A percentile compares a stretch with the other conserved stretches of the same genome.
Evolutionary conservation across 2,329 filamentous ascomycete genomes (phyloP).

Genomic region (Colletotrichum paranaense): DNA sequence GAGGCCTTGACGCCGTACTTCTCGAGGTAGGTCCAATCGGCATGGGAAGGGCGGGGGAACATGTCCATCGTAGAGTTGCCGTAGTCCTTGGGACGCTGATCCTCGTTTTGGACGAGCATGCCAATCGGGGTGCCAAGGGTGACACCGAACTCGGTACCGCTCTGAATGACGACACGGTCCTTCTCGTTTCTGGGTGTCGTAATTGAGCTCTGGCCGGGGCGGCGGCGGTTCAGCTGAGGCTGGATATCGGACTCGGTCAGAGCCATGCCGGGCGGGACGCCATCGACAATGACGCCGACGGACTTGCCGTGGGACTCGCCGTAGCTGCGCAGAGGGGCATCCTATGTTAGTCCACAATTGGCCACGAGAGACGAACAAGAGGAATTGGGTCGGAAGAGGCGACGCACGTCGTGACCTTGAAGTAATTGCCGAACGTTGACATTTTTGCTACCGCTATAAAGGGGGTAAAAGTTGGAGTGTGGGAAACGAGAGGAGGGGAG

Average conservation of each 20-base stretch:
- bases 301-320: slow-evolving; percentile 86
- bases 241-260: slow-evolving; percentile 91
- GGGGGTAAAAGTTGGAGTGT: slow-evolving; percentile 13
- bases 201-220: slow-evolving; percentile 89
- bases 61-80: slow-evolving; percentile 88
- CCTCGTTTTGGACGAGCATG: slow-evolving; percentile 89
- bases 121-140: slow-evolving; percentile 93
- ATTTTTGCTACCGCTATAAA: slow-evolving; percentile 58
- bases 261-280: slow-evolving; percentile 86
- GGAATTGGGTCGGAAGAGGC: slow-evolving; percentile 25
- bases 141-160: slow-evolving; percentile 88
- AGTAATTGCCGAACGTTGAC: slow-evolving; percentile 89
- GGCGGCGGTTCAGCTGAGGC: slow-evolving; percentile 90
- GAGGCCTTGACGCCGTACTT: slow-evolving; percentile 97
- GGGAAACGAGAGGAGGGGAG: neutral
- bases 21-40: slow-evolving; percentile 96
- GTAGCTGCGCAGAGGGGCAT: slow-evolving; percentile 47
- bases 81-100: slow-evolving; percentile 94
- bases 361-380: slow-evolving; percentile 7
- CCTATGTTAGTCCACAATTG: slow-evolving; percentile 25
- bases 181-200: slow-evolving; percentile 95
- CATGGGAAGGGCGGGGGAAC: slow-evolving; percentile 91
- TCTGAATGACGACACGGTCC: slow-evolving; percentile 91
- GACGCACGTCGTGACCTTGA: slow-evolving; percentile 83
- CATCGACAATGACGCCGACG: slow-evolving; percentile 95